Conservation (phyloP, 345 rosid species). For the Bruguiera gymnorhiza region DNA sequence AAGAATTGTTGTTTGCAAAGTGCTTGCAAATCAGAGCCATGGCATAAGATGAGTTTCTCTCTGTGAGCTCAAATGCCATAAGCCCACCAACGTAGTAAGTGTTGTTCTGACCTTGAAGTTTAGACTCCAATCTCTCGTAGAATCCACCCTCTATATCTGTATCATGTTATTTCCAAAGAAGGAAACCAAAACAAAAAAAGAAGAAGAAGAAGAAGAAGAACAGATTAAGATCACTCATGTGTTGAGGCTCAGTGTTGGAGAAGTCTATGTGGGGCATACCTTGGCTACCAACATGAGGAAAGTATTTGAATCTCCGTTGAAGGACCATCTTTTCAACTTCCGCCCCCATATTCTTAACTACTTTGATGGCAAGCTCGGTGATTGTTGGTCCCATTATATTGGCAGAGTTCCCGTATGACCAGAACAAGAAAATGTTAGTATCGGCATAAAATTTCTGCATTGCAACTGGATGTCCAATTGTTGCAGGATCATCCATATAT, state of each 20-base stretch:
- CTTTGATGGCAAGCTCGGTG: constrained; percentile 39
- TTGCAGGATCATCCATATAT: constrained; percentile 60
- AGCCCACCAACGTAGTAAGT: constrained; percentile 68
- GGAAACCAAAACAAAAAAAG: neutral
- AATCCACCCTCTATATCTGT: constrained; percentile 68
- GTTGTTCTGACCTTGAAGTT: constrained; percentile 56
- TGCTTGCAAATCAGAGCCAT: constrained; percentile 61
- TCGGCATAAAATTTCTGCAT: constrained; percentile 64
- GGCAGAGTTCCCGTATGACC: constrained; percentile 57
- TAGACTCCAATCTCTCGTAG: constrained; percentile 48
- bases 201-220: neutral
- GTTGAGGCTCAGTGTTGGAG: neutral
- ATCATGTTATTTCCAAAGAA: neutral
- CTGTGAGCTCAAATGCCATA: constrained; percentile 67
- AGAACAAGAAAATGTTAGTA: constrained; percentile 61
- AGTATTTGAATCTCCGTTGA: constrained; percentile 59
- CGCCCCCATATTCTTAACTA: constrained; percentile 43
- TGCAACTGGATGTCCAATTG: constrained; percentile 65
- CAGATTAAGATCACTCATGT: constrained; percentile 8
- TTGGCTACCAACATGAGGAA: constrained; percentile 58
- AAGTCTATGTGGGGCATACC: constrained; percentile 34
- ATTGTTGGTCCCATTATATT: constrained; percentile 42
- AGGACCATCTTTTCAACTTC: constrained; percentile 44
- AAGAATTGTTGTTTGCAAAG: constrained; percentile 40
- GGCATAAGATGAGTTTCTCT: constrained; percentile 64